phyloP scores from a whole-genome alignment of 352 stramenopile species.

The Pythium sukuiense region DNA sequence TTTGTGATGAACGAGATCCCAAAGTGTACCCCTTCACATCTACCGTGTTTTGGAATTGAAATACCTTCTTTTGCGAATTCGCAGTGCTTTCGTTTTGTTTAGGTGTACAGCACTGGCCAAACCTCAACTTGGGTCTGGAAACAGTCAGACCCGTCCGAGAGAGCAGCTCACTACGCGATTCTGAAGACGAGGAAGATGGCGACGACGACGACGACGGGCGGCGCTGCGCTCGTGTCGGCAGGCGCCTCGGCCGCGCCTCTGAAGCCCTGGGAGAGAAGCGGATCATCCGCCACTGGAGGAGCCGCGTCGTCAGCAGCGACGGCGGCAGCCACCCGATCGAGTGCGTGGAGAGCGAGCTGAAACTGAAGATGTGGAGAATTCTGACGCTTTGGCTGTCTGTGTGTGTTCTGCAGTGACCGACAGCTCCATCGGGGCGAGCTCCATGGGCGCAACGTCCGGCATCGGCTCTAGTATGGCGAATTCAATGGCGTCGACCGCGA shows the following conservation, averaged over 20 bases:
- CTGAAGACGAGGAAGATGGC: conserved; percentile 3
- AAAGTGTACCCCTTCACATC: background rate
- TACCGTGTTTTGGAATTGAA: background rate
- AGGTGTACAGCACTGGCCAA: conserved; percentile 9
- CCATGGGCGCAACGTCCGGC: background rate
- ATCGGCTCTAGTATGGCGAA: background rate
- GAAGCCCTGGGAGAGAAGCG: conserved; percentile 20
- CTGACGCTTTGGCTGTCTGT: background rate
- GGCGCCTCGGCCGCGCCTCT: conserved; percentile 5
- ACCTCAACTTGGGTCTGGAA: conserved; percentile 12
- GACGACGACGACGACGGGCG: background rate
- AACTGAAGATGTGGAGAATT: background rate
- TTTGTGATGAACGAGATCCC: background rate
- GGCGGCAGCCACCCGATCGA: background rate
- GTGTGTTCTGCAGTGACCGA: background rate
- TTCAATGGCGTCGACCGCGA: conserved; percentile 2
- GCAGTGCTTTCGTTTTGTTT: conserved; percentile 7
- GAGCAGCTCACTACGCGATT: background rate
- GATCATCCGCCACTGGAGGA: background rate
- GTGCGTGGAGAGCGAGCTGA: background rate
- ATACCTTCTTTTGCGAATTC: background rate
- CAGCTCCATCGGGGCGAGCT: background rate
- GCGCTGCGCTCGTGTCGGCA: conserved; percentile 1
- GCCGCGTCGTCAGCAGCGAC: conserved; percentile 1
- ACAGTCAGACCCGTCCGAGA: background rate